A percentile compares a stretch with the other conserved stretches of the same genome.
phyloP scores from a whole-genome alignment of 306 rosid species.

The Cicer chorassanicum region DNA sequence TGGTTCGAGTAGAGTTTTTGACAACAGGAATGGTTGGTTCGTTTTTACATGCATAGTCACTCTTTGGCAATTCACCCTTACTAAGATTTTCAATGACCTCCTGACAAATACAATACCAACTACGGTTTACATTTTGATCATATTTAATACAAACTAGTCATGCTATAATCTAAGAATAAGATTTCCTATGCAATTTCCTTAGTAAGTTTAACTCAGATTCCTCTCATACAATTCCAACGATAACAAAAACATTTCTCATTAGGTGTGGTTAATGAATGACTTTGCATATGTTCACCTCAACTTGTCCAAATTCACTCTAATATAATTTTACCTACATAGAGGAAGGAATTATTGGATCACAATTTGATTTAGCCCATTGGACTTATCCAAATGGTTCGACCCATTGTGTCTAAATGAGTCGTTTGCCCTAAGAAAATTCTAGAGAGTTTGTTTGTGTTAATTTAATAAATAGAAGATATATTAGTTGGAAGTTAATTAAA shows the following conservation, averaged over 20 bases:
- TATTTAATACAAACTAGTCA: slow-evolving; percentile 7
- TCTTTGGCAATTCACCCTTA: slow-evolving; percentile 70
- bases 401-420: too few relatives aligned
- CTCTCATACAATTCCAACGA: not conserved
- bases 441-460: too few relatives aligned
- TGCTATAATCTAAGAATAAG: slow-evolving; percentile 24
- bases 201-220: slow-evolving; percentile 5
- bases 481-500: too few relatives aligned
- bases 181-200: slow-evolving; percentile 18
- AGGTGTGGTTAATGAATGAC: not conserved
- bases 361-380: too few relatives aligned
- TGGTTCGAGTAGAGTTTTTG: slow-evolving; percentile 40
- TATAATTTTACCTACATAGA: not conserved
- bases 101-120: slow-evolving; percentile 47
- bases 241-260: slow-evolving; percentile 2
- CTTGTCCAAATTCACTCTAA: not conserved
- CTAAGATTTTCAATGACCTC: slow-evolving; percentile 75
- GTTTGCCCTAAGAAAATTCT: too few relatives aligned
- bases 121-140: slow-evolving; percentile 25
- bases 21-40: slow-evolving; percentile 46
- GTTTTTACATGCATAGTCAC: slow-evolving; percentile 75
- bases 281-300: not conserved
- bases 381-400: too few relatives aligned
- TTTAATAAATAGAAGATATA: too few relatives aligned
- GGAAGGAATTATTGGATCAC: not conserved